These are phyloP conservation scores for Saccharomyces pastorianus DNA, from an alignment of 1,139 yeast genomes.

Conservation along the genomic window DNA sequence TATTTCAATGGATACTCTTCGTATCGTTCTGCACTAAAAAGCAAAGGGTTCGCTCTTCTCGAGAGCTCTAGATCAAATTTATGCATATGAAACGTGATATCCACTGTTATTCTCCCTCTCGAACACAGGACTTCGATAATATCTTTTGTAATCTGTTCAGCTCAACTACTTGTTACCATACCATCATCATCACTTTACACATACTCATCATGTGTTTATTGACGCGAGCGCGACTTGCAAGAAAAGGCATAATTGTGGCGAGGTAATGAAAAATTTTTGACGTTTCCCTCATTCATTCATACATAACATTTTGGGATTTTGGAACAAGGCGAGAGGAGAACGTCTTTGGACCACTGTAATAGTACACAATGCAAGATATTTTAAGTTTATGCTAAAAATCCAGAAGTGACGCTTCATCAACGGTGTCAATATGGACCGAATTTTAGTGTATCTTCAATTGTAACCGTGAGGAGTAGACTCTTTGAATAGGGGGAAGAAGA, in stretches of 20 bases:
- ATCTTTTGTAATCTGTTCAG: neutral
- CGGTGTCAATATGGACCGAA: neutral
- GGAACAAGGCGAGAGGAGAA: neutral
- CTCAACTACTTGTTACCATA: neutral
- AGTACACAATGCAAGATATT: neutral
- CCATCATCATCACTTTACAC: neutral
- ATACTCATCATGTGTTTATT: neutral
- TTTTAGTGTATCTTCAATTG: neutral
- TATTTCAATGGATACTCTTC: slow-evolving; percentile 27
- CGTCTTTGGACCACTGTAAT: neutral
- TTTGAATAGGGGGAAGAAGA: neutral
- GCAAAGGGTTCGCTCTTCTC: slow-evolving; percentile 23
- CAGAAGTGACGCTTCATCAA: neutral
- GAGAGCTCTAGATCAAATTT: slow-evolving; percentile 14
- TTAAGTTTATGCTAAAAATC: neutral
- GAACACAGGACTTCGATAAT: neutral
- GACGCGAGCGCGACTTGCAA: neutral
- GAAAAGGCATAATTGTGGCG: neutral
- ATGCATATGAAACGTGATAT: neutral
- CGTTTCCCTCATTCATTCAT: neutral
- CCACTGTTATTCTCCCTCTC: neutral
- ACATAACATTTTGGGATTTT: neutral
- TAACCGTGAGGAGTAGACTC: neutral
- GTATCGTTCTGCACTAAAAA: slow-evolving; percentile 18
- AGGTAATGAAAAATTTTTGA: neutral